phyloP scores from a whole-genome alignment of 805 yeast species.

The Starmerella vaccinii region DNA sequence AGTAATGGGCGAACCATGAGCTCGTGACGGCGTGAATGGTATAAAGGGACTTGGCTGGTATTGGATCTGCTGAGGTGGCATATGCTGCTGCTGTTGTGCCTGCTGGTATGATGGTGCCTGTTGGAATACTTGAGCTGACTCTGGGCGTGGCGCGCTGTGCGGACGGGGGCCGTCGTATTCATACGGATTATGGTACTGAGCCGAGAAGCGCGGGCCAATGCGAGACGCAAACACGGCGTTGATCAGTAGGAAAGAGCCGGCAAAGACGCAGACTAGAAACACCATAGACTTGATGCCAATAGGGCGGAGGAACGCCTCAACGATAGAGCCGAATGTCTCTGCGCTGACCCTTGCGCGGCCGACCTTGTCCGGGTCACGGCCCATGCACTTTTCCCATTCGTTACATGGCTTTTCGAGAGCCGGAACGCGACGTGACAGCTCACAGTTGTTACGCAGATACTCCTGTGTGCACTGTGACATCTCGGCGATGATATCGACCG shows the following conservation, averaged over 20 bases:
- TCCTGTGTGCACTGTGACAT: constrained; percentile 61
- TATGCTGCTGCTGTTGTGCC: constrained; percentile 1
- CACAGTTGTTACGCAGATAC: constrained; percentile 62
- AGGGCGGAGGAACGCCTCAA: constrained; percentile 64
- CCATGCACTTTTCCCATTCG: constrained; percentile 75
- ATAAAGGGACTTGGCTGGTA: neutral
- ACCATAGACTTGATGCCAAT: constrained; percentile 60
- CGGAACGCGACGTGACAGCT: constrained; percentile 55
- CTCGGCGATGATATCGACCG: constrained; percentile 49
- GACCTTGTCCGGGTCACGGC: constrained; percentile 55
- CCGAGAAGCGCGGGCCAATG: constrained; percentile 21
- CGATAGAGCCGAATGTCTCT: constrained; percentile 69
- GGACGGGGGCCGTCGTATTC: neutral
- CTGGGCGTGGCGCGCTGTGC: neutral
- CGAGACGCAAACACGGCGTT: constrained; percentile 28
- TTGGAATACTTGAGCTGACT: neutral
- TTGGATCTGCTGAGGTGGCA: constrained; percentile 3
- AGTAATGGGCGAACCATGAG: neutral
- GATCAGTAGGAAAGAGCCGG: constrained; percentile 28
- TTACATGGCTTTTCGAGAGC: constrained; percentile 61
- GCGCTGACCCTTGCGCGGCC: constrained; percentile 68
- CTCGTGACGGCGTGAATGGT: constrained; percentile 6
- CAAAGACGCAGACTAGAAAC: constrained; percentile 25
- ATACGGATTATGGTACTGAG: neutral
- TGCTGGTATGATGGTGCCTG: constrained; percentile 4